Percentiles rank a stretch among this genome's conserved stretches.
Conservation (phyloP, 1,284 basidiomycete species). For the Rhodotorula sp. region DNA sequence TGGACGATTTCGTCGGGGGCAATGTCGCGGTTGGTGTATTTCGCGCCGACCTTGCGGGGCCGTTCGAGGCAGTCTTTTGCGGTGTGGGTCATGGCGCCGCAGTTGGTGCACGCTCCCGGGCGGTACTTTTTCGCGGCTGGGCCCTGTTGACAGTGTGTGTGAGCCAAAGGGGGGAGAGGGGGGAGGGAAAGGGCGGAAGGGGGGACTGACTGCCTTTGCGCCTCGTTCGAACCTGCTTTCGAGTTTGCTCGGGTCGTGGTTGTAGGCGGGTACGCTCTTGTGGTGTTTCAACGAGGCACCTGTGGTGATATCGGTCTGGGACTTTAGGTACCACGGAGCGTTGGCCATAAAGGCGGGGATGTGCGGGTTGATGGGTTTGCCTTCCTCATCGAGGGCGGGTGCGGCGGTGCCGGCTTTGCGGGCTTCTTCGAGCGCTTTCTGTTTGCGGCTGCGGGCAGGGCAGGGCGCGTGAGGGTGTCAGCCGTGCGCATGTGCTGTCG, state of each 20-base stretch:
- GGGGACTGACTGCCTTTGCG: slow-evolving; percentile 57
- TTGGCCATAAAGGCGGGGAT: slow-evolving; percentile 77
- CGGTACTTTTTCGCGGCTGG: slow-evolving; percentile 93
- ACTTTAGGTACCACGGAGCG: slow-evolving; percentile 96
- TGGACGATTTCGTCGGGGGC: slow-evolving; percentile 86
- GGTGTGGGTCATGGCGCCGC: slow-evolving; percentile 93
- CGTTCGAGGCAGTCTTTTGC: slow-evolving; percentile 89
- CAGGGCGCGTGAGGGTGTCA: background rate
- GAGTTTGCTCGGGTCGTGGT: slow-evolving; percentile 66
- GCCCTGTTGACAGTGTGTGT: slow-evolving; percentile 50
- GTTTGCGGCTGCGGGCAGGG: slow-evolving; percentile 20
- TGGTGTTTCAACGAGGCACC: slow-evolving; percentile 87
- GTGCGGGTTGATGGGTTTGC: slow-evolving; percentile 94
- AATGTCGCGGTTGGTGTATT: slow-evolving; percentile 86
- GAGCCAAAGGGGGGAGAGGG: too few species aligned
- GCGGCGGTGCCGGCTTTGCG: slow-evolving; percentile 97
- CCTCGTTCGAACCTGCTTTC: slow-evolving; percentile 92
- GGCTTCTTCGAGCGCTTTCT: slow-evolving; percentile 79
- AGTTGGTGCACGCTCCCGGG: slow-evolving; percentile 98
- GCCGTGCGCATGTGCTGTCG: background rate
- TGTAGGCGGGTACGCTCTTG: slow-evolving; percentile 54
- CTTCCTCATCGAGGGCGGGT: slow-evolving; percentile 89
- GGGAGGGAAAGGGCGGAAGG: background rate
- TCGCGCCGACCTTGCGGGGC: slow-evolving; percentile 93
- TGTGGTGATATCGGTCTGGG: slow-evolving; percentile 8